Evolutionary conservation across 2,329 filamentous ascomycete species (phyloP), one percentile per base, ranked within the genome.

Genomic region (Cercospora sp.): DNA sequence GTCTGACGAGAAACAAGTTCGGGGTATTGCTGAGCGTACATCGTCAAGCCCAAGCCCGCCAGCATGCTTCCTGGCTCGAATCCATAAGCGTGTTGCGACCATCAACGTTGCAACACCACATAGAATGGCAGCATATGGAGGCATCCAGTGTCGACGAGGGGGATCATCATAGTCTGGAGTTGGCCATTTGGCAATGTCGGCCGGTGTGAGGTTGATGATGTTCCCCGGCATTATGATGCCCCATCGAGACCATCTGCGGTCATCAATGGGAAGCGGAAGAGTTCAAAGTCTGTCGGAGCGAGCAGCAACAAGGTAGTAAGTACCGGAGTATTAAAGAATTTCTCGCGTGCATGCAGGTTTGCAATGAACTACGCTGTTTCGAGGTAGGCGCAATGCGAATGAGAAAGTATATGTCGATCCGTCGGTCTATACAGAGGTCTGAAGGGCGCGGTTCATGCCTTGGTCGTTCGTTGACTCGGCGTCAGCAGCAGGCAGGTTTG

Each of bases 11-110:
- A 26, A 32, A 24, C 2, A 13, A 18, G 13, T 13, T 30, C 24
- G 3, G 12, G 24, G 34, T 13, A n/a, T 10, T 9, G 45, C 5
- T 8, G 18, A 13, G 59, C 77, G 69, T 32, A 73, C 68, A 70
- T 80, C 78, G 67, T 80, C 79, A 18, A 79, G 32, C 5, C 77
- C 75, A 21, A 78, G 66, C 3, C 71, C 71, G 12, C 75, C 73
- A 37, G 72, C 70, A n/a, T 72, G 73, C 55, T 74, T 76, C 21
- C 65, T 75, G 3, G 68, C 51, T 49, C 78, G 74, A 16, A 78
- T 72, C 73, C 74, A 76, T 7, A 79, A 51, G 12, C 78, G 69
- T 10, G 72, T 64, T 6, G 21, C 60, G 0, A 78, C 64, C 64
- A 78, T 71, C 3, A 75, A 8, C 3, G 77, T 77, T 9, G 75